phyloP scores from a whole-genome alignment of 495 filamentous ascomycete species.

The Pyrenula aspistea region DNA sequence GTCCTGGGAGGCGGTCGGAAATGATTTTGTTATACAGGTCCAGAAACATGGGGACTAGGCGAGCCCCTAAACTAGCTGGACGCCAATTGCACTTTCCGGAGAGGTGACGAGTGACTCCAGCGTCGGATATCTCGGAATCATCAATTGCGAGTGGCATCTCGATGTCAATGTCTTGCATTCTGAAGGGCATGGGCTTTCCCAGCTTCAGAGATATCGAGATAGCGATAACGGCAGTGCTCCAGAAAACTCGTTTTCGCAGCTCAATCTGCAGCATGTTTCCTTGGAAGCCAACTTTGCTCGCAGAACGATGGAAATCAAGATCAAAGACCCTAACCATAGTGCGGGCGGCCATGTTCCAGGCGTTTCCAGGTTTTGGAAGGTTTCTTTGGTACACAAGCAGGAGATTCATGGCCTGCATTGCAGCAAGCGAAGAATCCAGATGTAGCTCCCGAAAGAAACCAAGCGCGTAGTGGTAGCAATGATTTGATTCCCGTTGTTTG shows the following conservation, averaged over 20 bases:
- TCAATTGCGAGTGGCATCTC: conserved; percentile 58
- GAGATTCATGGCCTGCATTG: conserved; percentile 59
- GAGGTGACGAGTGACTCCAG: conserved; percentile 30
- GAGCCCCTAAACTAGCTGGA: conserved; percentile 46
- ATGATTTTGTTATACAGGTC: conserved; percentile 66
- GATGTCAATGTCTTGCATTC: conserved; percentile 59
- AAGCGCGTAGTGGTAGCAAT: conserved; percentile 64
- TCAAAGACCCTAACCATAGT: conserved; percentile 56
- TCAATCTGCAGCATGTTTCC: conserved; percentile 49
- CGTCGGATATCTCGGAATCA: conserved; percentile 40
- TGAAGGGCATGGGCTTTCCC: conserved; percentile 62
- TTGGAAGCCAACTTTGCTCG: conserved; percentile 45
- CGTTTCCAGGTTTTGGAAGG: conserved; percentile 68
- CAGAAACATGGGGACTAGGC: conserved; percentile 49
- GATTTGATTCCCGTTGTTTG: conserved; percentile 44
- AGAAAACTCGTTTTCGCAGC: conserved; percentile 66
- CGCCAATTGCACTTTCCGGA: conserved; percentile 49
- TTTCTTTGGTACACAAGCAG: conserved; percentile 57
- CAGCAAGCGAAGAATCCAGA: conserved; percentile 42
- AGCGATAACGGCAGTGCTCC: conserved; percentile 50
- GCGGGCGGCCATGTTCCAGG: conserved; percentile 47
- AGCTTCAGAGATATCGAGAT: conserved; percentile 58
- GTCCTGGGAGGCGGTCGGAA: conserved; percentile 42
- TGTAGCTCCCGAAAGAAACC: conserved; percentile 53
- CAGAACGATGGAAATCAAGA: conserved; percentile 58